Conservation (phyloP, 768 basidiomycete genomes). For the Phaffia tasmanica region DNA sequence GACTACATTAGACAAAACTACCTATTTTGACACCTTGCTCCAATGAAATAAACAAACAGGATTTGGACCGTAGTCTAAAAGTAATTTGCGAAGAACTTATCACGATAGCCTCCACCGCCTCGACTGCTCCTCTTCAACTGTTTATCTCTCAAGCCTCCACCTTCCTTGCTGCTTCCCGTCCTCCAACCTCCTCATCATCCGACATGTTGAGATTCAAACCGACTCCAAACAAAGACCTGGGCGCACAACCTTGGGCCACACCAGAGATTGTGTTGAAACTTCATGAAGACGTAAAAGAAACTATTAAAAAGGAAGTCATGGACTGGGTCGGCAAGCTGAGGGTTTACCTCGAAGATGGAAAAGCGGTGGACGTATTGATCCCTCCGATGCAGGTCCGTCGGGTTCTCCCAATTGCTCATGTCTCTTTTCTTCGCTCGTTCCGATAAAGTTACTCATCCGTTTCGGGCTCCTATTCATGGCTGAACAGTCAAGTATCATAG, state of each 20-base stretch:
- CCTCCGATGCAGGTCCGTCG: constrained; percentile 48
- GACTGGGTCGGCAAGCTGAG: constrained; percentile 48
- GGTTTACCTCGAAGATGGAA: constrained; percentile 68
- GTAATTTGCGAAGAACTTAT: constrained; percentile 77
- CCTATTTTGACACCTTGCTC: constrained; percentile 7
- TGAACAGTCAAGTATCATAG: constrained; percentile 54
- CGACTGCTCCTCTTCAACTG: constrained; percentile 51
- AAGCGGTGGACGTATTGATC: constrained; percentile 66
- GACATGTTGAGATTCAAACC: constrained; percentile 19
- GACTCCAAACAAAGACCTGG: constrained; percentile 29
- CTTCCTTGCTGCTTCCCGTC: constrained; percentile 32
- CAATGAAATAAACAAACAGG: constrained; percentile 41
- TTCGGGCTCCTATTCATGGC: background rate
- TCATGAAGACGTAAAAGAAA: constrained; percentile 46
- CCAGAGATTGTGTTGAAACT: constrained; percentile 45
- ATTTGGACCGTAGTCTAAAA: constrained; percentile 76
- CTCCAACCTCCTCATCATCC: background rate
- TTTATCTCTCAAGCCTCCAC: constrained; percentile 52
- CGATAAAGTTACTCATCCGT: background rate
- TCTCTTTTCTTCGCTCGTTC: background rate
- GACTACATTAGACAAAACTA: background rate
- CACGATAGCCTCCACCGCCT: constrained; percentile 47
- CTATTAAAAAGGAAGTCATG: constrained; percentile 45
- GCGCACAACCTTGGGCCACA: constrained; percentile 46
- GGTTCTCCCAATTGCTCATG: background rate